Conservation (phyloP, 2,329 filamentous ascomycete species). For the Mycosphaerella arachidis region DNA sequence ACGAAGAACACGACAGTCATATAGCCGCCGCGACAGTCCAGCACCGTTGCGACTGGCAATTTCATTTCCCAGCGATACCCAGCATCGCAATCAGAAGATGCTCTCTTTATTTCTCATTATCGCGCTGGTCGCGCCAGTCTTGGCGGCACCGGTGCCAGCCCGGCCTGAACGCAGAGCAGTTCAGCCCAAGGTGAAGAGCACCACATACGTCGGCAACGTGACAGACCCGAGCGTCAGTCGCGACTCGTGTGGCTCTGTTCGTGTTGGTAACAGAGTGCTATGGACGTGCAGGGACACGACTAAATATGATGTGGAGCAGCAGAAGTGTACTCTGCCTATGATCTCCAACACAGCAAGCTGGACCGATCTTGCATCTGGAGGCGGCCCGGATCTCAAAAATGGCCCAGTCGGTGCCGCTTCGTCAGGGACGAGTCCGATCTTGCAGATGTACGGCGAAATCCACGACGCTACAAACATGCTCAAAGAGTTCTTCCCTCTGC, state of each 20-base stretch:
- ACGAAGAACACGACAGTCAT: background rate
- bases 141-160: conserved; percentile 9
- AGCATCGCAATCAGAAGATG: background rate
- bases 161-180: conserved; percentile 3
- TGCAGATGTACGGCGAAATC: conserved; percentile 21
- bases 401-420: conserved; percentile 17
- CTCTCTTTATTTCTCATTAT: background rate
- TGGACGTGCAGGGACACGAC: conserved; percentile 28
- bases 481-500: conserved; percentile 18
- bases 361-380: conserved; percentile 14
- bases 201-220: conserved; percentile 19
- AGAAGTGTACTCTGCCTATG: conserved; percentile 12
- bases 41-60: background rate
- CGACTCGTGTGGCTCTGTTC: conserved; percentile 24
- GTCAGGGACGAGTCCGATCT: conserved; percentile 16
- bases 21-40: background rate
- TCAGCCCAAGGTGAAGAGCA: conserved; percentile 14
- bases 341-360: conserved; percentile 23
- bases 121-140: conserved; percentile 8
- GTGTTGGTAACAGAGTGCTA: conserved; percentile 17
- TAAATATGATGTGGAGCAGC: conserved; percentile 7
- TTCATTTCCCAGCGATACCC: background rate
- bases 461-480: background rate
- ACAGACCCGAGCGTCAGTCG: conserved; percentile 22
- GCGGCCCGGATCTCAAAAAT: conserved; percentile 6